Conservation (phyloP, 441 rosid genomes). For the Brassica hybrid region DNA sequence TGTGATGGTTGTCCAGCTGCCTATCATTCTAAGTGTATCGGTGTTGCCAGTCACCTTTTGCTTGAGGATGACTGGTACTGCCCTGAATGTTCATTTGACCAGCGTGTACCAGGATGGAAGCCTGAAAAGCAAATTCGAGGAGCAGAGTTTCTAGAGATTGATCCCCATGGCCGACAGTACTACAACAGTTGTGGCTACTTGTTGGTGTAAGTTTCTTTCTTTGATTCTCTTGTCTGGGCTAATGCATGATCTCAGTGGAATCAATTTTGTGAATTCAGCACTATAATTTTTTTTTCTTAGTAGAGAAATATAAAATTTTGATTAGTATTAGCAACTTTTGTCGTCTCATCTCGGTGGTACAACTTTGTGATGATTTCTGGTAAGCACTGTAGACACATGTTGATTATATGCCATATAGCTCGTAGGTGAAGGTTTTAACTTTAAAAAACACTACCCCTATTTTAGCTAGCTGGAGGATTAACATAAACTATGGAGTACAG, state of each 20-base stretch:
- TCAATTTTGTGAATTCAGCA: constrained; percentile 16
- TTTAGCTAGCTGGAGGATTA: constrained; percentile 9
- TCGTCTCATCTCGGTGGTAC: constrained; percentile 9
- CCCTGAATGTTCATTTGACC: constrained; percentile 70
- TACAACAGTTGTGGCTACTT: no score
- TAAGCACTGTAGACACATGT: constrained; percentile 22
- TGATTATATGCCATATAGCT: constrained; percentile 20
- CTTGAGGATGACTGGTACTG: constrained; percentile 84
- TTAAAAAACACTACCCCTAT: constrained; percentile 18
- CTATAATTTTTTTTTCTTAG: neutral
- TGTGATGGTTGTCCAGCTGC: constrained; percentile 93
- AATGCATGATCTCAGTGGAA: neutral
- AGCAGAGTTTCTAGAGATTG: no score
- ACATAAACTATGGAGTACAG: neutral
- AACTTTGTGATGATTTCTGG: constrained; percentile 22
- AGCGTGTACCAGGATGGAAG: constrained; percentile 51
- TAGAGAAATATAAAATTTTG: neutral
- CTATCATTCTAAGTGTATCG: constrained; percentile 78
- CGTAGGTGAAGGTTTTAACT: constrained; percentile 3
- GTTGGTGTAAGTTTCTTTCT: no score
- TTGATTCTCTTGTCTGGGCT: no score
- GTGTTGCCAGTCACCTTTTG: constrained; percentile 66
- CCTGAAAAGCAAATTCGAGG: constrained; percentile 34
- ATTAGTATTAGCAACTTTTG: constrained; percentile 9
- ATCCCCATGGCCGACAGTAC: no score